These are phyloP conservation scores for Pyrenochaeta sp. DNA, from an alignment of 2,329 filamentous ascomycete species.

Conservation along the genomic window DNA sequence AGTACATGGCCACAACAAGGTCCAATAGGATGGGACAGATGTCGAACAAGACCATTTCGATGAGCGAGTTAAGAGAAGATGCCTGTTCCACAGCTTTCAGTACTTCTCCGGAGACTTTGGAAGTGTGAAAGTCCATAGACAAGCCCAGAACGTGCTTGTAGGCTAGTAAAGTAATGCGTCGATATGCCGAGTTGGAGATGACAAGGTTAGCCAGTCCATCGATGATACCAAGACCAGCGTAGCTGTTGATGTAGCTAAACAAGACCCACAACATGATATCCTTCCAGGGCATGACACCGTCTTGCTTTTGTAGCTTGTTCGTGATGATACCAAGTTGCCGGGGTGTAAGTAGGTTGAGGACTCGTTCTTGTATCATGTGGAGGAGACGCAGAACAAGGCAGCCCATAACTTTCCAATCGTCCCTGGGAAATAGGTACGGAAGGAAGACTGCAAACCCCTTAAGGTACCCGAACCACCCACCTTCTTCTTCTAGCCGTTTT, in stretches of 20 bases:
- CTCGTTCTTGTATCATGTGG: slow-evolving; percentile 74
- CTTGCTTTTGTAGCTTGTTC: slow-evolving; percentile 67
- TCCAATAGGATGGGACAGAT: slow-evolving; percentile 70
- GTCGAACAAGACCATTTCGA: slow-evolving; percentile 68
- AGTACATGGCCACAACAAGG: slow-evolving; percentile 67
- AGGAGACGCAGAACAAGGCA: slow-evolving; percentile 72
- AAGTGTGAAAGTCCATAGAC: slow-evolving; percentile 74
- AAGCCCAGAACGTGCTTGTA: slow-evolving; percentile 75
- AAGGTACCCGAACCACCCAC: slow-evolving; percentile 79
- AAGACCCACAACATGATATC: slow-evolving; percentile 62
- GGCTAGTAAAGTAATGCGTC: slow-evolving; percentile 65
- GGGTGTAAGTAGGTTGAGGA: slow-evolving; percentile 79
- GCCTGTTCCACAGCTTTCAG: slow-evolving; percentile 72
- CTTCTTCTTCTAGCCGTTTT: slow-evolving; percentile 75
- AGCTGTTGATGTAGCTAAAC: slow-evolving; percentile 59
- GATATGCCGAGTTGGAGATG: slow-evolving; percentile 66
- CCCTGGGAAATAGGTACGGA: slow-evolving; percentile 79
- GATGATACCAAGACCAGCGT: slow-evolving; percentile 61
- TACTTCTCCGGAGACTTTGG: slow-evolving; percentile 70
- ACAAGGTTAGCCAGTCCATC: slow-evolving; percentile 63
- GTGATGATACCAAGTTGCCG: slow-evolving; percentile 82
- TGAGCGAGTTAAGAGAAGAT: slow-evolving; percentile 64
- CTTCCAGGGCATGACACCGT: slow-evolving; percentile 58
- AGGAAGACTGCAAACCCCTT: slow-evolving; percentile 78
- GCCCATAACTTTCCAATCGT: slow-evolving; percentile 71